Evolutionary conservation across 306 rosid genomes (phyloP), one percentile per base, ranked within the genome.

Genomic region (Potentilla sterilis): DNA sequence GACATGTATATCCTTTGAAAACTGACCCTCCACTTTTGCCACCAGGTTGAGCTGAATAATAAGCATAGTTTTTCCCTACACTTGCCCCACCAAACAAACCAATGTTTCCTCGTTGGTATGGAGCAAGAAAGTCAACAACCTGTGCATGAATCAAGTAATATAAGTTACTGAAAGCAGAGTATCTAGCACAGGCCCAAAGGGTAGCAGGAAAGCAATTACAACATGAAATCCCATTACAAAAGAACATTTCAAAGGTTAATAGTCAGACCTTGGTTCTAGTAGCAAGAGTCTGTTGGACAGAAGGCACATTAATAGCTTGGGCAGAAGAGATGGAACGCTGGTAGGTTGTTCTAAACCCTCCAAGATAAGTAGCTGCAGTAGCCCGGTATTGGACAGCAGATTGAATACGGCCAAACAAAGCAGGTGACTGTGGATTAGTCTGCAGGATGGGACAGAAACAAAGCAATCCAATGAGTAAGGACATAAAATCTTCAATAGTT

Each of bases 351-450:
- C 89, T 96, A 75, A 93, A 92, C 57, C 92, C 93, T 86, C 97
- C 98, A 83, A 91, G 90, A 84, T 89, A 95, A 3, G 98, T 93
- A 76, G 98, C 88, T 86, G 89, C 75, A 49, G 98, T 91, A 63
- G 97, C 93, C 73, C 91, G 97, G 91, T 91, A 93, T 84, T 93
- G 97, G 0, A 91, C 96, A 80, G 96, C 93, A 79, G 93, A 91
- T 62, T 97, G 97, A 81, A 91, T 91, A 84, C 93, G 98, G 46
- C 97, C 96, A 80, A 93, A 96, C 84, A 93, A 79, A 47, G 98
- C 96, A 86, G 98, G 91, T 86, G 91, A 97, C 86, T 93, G 93
- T 28, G 97, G 88, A 87, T 93, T 93, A 76, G 93, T 96, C 98
- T 93, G 84, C 78, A 83, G 12, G 22, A 81, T 70, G 32, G 47